Conservation (phyloP, 2,329 filamentous ascomycete genomes). For the Penicillium paneum region DNA sequence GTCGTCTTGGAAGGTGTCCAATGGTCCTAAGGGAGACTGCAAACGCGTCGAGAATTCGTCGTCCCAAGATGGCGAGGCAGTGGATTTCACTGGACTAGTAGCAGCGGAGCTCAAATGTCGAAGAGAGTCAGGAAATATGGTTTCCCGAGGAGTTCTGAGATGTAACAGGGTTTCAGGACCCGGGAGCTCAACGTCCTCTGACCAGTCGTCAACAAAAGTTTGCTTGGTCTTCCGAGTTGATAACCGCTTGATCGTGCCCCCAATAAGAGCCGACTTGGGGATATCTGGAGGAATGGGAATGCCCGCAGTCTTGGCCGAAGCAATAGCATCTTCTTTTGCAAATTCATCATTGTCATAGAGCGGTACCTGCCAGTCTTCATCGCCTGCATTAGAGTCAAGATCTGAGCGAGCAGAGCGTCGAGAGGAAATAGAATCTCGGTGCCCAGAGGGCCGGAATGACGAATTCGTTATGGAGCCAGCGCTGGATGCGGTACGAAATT, state of each 20-base stretch:
- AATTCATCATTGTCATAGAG: slow-evolving; percentile 80
- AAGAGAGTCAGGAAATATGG: slow-evolving; percentile 64
- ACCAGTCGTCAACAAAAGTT: slow-evolving; percentile 76
- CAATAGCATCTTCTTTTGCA: slow-evolving; percentile 79
- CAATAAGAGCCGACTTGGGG: slow-evolving; percentile 81
- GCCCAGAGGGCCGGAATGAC: slow-evolving; percentile 44
- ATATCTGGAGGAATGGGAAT: slow-evolving; percentile 87
- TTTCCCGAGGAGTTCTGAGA: slow-evolving; percentile 61
- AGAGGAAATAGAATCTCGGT: slow-evolving; percentile 76
- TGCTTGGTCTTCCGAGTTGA: slow-evolving; percentile 71
- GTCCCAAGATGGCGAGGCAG: slow-evolving; percentile 27
- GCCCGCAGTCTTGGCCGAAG: slow-evolving; percentile 80
- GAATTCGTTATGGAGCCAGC: slow-evolving; percentile 46
- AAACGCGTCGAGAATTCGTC: slow-evolving; percentile 47
- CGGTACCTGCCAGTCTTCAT: slow-evolving; percentile 85
- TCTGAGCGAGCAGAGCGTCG: slow-evolving; percentile 79
- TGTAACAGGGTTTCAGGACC: slow-evolving; percentile 55
- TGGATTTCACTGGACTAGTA: slow-evolving; percentile 40
- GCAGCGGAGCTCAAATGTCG: slow-evolving; percentile 59
- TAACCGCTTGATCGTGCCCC: slow-evolving; percentile 87
- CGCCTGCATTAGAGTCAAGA: slow-evolving; percentile 67
- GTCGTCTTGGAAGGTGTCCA: slow-evolving; percentile 63
- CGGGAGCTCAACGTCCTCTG: slow-evolving; percentile 71
- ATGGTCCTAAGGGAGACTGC: slow-evolving; percentile 54
- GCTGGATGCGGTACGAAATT: slow-evolving; percentile 45